Percentiles rank a stretch among this genome's conserved stretches.
These are phyloP conservation scores for Dactylellina haptotyla DNA, from an alignment of 2,329 filamentous ascomycete genomes.

Conservation along the genomic window DNA sequence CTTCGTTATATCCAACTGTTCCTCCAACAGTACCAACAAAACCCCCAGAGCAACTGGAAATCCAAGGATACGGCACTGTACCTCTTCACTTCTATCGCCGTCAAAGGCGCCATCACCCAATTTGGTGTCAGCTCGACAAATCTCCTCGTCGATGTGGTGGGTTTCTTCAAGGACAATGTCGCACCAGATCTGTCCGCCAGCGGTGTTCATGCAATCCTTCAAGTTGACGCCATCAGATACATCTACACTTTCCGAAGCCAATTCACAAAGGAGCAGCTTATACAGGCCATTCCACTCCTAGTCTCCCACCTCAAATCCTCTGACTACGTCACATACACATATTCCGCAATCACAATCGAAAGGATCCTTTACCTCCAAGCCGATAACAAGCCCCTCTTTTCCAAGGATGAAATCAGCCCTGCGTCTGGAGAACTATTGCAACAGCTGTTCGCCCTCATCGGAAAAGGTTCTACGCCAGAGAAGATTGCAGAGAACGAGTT, in stretches of 20 bases:
- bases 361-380: conserved; percentile 85
- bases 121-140: conserved; percentile 88
- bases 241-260: conserved; percentile 97
- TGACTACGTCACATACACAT: conserved; percentile 97
- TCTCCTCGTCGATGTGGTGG: conserved; percentile 83
- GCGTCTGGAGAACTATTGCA: conserved; percentile 84
- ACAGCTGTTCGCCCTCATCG: conserved; percentile 90
- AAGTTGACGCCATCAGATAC: conserved; percentile 98
- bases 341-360: conserved; percentile 96
- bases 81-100: conserved; percentile 91
- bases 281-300: conserved; percentile 84
- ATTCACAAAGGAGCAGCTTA: conserved; percentile 90
- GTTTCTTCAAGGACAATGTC: conserved; percentile 94
- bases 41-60: conserved; percentile 81
- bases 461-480: conserved; percentile 81
- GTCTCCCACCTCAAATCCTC: conserved; percentile 89
- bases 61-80: conserved; percentile 98
- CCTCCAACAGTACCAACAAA: conserved; percentile 76
- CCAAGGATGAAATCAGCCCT: conserved; percentile 80
- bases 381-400: conserved; percentile 75
- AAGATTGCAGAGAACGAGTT: conserved; percentile 99
- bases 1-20: conserved; percentile 88
- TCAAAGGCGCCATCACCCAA: conserved; percentile 88
- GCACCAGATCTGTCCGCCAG: conserved; percentile 78
- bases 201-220: conserved; percentile 81